Conservation (phyloP, 1,139 yeast species). For the Blastobotrys indianensis region DNA sequence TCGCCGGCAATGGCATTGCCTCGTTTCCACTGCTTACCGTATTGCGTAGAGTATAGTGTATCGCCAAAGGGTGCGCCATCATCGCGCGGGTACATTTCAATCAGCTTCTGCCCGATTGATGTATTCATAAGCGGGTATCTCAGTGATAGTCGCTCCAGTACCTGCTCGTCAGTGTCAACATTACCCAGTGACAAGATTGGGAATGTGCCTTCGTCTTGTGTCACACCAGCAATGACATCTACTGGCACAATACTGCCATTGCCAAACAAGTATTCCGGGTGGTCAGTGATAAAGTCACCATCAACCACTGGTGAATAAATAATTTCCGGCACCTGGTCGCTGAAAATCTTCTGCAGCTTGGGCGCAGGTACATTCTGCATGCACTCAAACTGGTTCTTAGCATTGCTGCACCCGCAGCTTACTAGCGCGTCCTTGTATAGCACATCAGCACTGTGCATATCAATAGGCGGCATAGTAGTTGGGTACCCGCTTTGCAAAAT, state of each 20-base stretch:
- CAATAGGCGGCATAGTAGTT: background rate
- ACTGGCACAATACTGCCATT: no score
- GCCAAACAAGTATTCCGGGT: background rate
- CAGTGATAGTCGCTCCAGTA: no score
- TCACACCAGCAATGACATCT: background rate
- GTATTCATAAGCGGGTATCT: background rate
- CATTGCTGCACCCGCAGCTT: background rate
- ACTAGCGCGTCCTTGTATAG: background rate
- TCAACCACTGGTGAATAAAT: background rate
- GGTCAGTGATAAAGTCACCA: background rate
- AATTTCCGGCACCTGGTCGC: background rate
- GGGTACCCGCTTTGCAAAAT: conserved; percentile 11
- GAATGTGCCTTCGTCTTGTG: background rate
- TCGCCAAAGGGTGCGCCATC: no score
- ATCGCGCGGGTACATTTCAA: background rate
- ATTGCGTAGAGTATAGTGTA: background rate
- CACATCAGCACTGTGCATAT: background rate
- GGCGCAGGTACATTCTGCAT: conserved; percentile 2
- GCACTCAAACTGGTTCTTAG: background rate
- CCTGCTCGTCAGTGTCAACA: background rate
- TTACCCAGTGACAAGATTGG: background rate
- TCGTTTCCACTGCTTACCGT: conserved; percentile 13
- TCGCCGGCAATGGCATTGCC: conserved; percentile 18
- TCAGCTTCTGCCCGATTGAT: background rate
- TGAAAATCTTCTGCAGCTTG: conserved; percentile 2